A percentile compares a stretch with the other conserved stretches of the same genome.
These are phyloP conservation scores for Penicillium vulpinum DNA, from an alignment of 2,329 filamentous ascomycete species.

Conservation along the genomic window DNA sequence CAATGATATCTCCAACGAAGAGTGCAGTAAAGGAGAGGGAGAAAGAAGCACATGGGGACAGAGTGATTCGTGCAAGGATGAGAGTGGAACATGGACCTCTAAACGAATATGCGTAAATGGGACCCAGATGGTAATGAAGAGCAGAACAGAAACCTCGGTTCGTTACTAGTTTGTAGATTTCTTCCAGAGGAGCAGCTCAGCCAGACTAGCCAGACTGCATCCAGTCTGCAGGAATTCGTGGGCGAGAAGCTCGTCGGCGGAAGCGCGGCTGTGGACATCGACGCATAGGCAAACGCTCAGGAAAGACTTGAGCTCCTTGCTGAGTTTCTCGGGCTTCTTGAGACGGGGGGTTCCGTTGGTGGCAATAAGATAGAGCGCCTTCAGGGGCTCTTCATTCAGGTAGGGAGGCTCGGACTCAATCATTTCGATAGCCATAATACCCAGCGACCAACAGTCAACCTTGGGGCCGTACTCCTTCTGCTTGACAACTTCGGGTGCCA, in stretches of 20 bases:
- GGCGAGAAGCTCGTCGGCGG: conserved; percentile 80
- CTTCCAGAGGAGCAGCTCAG: conserved; percentile 76
- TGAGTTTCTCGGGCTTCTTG: conserved; percentile 97
- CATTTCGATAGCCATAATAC: conserved; percentile 99
- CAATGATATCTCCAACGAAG: conserved; percentile 1
- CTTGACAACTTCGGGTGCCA: conserved; percentile 98
- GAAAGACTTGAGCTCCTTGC: conserved; percentile 97
- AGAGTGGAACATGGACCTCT: conserved; percentile 23
- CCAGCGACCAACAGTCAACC: conserved; percentile 97
- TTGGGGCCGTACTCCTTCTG: conserved; percentile 98
- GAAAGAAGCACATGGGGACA: neutral
- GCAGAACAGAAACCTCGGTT: neutral
- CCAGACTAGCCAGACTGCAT: conserved; percentile 77
- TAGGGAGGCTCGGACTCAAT: conserved; percentile 98
- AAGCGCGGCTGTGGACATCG: conserved; percentile 91
- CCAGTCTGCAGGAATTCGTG: conserved; percentile 95
- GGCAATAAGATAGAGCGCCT: conserved; percentile 94
- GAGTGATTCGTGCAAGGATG: conserved; percentile 22
- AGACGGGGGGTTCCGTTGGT: conserved; percentile 95
- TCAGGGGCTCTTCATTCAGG: conserved; percentile 94
- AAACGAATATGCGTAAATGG: conserved; percentile 30
- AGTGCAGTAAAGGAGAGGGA: neutral
- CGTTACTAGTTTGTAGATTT: conserved; percentile 44
- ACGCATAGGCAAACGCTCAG: conserved; percentile 94
- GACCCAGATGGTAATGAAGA: conserved; percentile 31